Conservation (phyloP, 169 alveolate genomes). For the Theileria annulata region DNA sequence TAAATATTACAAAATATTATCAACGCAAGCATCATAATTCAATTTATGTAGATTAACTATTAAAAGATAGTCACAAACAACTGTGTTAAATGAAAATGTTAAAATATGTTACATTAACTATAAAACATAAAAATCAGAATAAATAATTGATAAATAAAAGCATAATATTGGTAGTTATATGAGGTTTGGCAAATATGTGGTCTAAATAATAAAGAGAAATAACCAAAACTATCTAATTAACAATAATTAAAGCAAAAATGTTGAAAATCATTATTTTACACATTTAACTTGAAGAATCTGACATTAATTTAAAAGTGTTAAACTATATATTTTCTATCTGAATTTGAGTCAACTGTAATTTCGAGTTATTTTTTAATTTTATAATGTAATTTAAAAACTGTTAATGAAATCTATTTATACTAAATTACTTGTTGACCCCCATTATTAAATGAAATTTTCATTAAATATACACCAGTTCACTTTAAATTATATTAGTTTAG, state of each 20-base stretch:
- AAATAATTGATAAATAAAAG: not conserved
- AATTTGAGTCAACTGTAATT: not conserved
- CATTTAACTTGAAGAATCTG: not conserved
- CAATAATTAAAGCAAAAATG: not conserved
- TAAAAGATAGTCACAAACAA: not conserved
- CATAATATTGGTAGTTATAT: not conserved
- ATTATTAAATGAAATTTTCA: not conserved
- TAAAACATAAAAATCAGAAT: not conserved
- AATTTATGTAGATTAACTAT: not conserved
- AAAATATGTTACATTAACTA: constrained; percentile 1
- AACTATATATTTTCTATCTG: not conserved
- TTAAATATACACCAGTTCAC: not conserved
- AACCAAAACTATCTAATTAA: not conserved
- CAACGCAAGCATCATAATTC: not conserved
- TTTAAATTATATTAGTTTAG: not conserved
- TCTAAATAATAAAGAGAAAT: not conserved
- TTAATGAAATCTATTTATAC: not conserved
- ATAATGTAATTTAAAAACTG: not conserved
- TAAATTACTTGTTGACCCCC: not conserved
- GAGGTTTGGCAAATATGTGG: not conserved
- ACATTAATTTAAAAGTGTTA: not conserved
- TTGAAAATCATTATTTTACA: not conserved
- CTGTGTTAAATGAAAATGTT: not conserved
- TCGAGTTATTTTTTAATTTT: too few species aligned
- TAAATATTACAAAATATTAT: not conserved